phyloP scores from a whole-genome alignment of 345 rosid genomes.

The Hevea brasiliensis region DNA sequence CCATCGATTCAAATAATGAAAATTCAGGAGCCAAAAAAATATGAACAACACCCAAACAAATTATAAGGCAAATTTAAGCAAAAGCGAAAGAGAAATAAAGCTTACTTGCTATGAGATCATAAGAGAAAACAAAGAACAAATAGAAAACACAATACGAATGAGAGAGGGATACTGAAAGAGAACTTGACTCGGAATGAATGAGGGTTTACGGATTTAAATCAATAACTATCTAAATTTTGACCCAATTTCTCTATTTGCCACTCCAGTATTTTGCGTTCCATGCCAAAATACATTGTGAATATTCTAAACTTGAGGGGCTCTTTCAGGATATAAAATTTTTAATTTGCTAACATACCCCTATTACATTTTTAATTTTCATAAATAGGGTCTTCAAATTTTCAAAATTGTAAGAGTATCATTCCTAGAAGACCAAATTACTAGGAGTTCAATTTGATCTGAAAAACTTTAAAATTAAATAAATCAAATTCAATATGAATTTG shows the following conservation, averaged over 20 bases:
- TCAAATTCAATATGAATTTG: too few species aligned
- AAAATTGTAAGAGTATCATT: too few species aligned
- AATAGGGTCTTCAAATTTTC: neutral
- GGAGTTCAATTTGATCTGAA: too few species aligned
- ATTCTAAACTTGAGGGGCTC: neutral
- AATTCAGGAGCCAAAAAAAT: neutral
- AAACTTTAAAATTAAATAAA: too few species aligned
- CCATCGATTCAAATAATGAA: neutral
- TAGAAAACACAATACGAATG: neutral
- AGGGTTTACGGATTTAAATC: constrained; percentile 5
- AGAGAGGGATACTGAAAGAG: neutral
- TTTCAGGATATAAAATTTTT: neutral
- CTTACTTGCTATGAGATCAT: neutral
- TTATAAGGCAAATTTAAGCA: neutral
- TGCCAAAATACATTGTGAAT: neutral
- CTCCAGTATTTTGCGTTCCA: neutral
- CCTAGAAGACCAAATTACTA: too few species aligned
- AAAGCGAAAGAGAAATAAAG: neutral
- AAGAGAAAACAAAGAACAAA: neutral
- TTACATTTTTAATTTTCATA: neutral
- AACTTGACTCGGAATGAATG: neutral
- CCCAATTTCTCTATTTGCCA: constrained; percentile 8
- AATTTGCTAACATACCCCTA: constrained; percentile 10
- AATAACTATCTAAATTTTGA: neutral
- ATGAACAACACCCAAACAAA: neutral